These are phyloP conservation scores for Dysphania ambrosioides DNA, from an alignment of 148 eudicot genomes.

Conservation along the genomic window DNA sequence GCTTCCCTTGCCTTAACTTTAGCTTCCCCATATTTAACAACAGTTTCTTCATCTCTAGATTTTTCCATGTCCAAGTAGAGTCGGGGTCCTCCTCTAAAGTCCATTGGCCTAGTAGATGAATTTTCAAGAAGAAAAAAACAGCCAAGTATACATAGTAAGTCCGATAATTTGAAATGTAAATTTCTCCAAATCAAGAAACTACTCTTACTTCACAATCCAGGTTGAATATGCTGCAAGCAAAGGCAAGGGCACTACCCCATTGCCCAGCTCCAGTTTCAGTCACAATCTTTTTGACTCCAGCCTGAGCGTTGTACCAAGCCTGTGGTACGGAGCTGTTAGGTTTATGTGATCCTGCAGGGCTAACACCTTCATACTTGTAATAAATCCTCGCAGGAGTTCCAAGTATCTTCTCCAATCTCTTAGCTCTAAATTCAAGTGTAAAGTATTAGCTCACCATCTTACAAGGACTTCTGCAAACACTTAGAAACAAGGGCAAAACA, in stretches of 20 bases:
- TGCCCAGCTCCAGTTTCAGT: constrained; percentile 99
- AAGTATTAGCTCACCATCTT: constrained; percentile 7
- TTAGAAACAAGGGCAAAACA: not conserved
- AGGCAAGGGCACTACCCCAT: constrained; percentile 95
- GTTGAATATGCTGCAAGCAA: constrained; percentile 82
- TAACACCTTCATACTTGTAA: constrained; percentile 91
- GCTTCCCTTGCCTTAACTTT: too few relatives aligned
- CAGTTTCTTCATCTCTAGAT: too few relatives aligned
- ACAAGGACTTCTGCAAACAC: not conserved
- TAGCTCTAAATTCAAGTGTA: constrained; percentile 57
- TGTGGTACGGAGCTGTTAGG: constrained; percentile 95
- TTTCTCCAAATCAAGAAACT: not conserved
- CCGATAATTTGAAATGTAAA: not conserved
- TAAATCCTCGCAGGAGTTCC: constrained; percentile 90
- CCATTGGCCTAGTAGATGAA: not conserved
- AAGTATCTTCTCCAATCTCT: constrained; percentile 91
- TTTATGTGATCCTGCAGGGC: constrained; percentile 98
- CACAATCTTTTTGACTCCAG: constrained; percentile 80
- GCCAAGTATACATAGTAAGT: not conserved
- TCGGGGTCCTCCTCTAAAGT: too few relatives aligned
- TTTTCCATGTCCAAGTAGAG: too few relatives aligned
- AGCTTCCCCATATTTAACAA: too few relatives aligned
- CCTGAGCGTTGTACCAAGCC: constrained; percentile 80
- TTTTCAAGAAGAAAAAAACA: too few relatives aligned
- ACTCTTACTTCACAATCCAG: constrained; percentile 77